Evolutionary conservation across 257 asterid species (phyloP).

Genomic region (Hygrophila difformis): DNA sequence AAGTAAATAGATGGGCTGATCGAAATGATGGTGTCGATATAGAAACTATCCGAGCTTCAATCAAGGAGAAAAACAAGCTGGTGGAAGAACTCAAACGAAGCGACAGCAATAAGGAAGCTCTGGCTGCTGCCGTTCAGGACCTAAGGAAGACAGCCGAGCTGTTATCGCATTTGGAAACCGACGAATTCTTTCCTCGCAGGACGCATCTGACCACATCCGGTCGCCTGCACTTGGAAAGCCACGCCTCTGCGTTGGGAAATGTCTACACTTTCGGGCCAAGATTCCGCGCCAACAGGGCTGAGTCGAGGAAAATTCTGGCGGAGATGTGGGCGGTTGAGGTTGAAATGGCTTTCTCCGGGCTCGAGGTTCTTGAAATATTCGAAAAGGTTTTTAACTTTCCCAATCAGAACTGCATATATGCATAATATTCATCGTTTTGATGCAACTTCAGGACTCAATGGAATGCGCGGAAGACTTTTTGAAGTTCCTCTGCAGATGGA

Average conservation of each 20-base stretch:
- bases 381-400: too few species aligned
- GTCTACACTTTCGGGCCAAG: slow-evolving; percentile 85
- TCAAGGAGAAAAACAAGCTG: slow-evolving; percentile 49
- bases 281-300: slow-evolving; percentile 37
- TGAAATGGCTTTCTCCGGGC: slow-evolving; percentile 71
- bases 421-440: neutral
- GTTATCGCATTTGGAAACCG: slow-evolving; percentile 47
- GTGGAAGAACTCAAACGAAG: slow-evolving; percentile 66
- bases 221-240: slow-evolving; percentile 79
- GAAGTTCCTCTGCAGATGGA: slow-evolving; percentile 63
- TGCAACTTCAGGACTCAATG: slow-evolving; percentile 60
- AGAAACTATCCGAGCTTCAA: slow-evolving; percentile 40
- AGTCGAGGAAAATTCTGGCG: slow-evolving; percentile 47
- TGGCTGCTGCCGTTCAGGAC: slow-evolving; percentile 60
- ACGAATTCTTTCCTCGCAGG: slow-evolving; percentile 51
- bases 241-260: slow-evolving; percentile 76
- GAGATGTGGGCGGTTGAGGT: slow-evolving; percentile 87
- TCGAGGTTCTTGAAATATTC: slow-evolving; percentile 47
- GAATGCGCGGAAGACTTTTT: slow-evolving; percentile 62
- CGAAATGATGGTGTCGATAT: slow-evolving; percentile 26
- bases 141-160: slow-evolving; percentile 53
- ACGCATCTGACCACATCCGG: slow-evolving; percentile 54
- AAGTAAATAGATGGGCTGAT: slow-evolving; percentile 38
- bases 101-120: slow-evolving; percentile 72
- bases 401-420: neutral